A percentile compares a stretch with the other conserved stretches of the same genome.
Evolutionary conservation across 306 rosid genomes (phyloP).

Genomic region (Gleditsia sinensis): DNA sequence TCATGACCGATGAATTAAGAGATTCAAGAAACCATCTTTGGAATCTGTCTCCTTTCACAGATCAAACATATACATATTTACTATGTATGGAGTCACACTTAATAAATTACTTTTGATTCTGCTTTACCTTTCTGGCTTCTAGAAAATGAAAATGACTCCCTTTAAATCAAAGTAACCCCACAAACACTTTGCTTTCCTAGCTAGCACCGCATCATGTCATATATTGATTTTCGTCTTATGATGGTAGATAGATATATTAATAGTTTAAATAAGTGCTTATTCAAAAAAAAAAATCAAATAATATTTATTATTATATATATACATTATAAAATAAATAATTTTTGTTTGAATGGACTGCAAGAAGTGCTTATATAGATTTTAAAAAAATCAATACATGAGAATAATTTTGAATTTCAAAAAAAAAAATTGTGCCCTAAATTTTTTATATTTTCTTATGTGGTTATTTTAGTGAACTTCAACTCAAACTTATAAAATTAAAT

Average conservation of each 20-base stretch:
- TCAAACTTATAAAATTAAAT: too few species aligned
- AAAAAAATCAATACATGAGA: too few species aligned
- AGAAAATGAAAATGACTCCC: constrained; percentile 16
- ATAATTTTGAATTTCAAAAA: too few species aligned
- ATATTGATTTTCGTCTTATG: background rate
- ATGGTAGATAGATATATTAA: background rate
- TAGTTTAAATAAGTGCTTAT: background rate
- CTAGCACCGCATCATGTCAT: background rate
- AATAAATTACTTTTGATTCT: background rate
- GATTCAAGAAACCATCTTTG: constrained; percentile 10
- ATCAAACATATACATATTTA: background rate
- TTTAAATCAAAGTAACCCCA: constrained; percentile 18
- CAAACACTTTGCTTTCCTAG: constrained; percentile 25
- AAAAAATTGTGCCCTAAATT: too few species aligned
- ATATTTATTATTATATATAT: too few species aligned
- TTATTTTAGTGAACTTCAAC: too few species aligned
- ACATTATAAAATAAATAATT: too few species aligned
- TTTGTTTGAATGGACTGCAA: too few species aligned
- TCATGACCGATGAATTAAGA: constrained; percentile 36
- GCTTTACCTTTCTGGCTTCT: background rate
- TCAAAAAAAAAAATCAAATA: too few species aligned
- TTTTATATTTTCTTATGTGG: too few species aligned
- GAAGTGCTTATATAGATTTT: too few species aligned
- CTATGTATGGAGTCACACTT: background rate
- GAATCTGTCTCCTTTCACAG: constrained; percentile 17